Conservation (phyloP, 768 basidiomycete species). For the Sutorius australiensis region DNA sequence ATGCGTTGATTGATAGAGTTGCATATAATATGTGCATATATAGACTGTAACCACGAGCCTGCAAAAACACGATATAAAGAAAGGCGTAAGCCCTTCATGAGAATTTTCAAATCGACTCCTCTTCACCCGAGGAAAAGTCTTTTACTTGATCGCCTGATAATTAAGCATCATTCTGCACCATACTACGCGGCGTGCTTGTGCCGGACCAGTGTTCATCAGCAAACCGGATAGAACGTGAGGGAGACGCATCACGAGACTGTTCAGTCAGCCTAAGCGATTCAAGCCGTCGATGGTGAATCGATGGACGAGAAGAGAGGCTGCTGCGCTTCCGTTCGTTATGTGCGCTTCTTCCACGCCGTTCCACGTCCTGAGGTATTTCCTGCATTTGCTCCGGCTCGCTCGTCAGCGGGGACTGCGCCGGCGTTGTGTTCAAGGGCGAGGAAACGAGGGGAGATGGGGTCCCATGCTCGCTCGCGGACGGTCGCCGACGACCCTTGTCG, state of each 20-base stretch:
- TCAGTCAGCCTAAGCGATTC: constrained; percentile 23
- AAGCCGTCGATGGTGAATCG: constrained; percentile 28
- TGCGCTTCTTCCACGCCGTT: constrained; percentile 24
- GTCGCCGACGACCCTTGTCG: constrained; percentile 13
- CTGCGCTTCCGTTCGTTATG: constrained; percentile 12
- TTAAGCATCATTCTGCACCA: constrained; percentile 20
- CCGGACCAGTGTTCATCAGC: constrained; percentile 35
- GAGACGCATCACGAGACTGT: constrained; percentile 40
- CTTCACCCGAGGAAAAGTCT: constrained; percentile 13
- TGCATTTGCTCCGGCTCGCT: constrained; percentile 6
- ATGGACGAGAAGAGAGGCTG: constrained; percentile 15
- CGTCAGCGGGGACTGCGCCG: background rate
- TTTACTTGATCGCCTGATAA: constrained; percentile 3
- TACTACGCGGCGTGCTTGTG: constrained; percentile 18
- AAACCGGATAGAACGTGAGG: constrained; percentile 46
- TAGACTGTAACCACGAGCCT: background rate
- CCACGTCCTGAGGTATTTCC: constrained; percentile 7
- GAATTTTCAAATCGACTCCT: constrained; percentile 20
- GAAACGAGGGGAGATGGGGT: background rate
- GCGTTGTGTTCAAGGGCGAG: background rate
- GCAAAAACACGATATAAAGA: background rate
- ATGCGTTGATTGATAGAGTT: background rate
- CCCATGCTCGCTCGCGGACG: constrained; percentile 14
- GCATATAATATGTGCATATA: background rate
- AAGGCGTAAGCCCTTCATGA: constrained; percentile 6